Percentiles rank a stretch among this genome's conserved stretches.
Evolutionary conservation across 495 filamentous ascomycete genomes (phyloP).

Genomic region (Talaromyces nanjingensis): DNA sequence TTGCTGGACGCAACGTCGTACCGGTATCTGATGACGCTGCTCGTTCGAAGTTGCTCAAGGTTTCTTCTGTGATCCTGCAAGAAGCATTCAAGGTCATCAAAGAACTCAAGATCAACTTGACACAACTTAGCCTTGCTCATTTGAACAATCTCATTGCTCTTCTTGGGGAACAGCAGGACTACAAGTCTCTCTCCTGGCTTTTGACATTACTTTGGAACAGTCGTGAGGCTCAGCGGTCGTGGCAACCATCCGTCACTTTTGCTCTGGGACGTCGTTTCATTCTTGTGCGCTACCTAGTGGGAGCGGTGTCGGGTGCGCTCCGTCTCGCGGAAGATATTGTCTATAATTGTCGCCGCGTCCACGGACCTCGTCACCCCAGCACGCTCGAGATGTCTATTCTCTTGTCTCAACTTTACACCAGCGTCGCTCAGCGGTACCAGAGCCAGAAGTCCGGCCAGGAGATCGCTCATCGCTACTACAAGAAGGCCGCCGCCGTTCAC

Average conservation of each 20-base stretch:
- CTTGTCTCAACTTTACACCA: constrained; percentile 32
- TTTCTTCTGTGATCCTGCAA: constrained; percentile 18
- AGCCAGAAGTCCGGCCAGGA: constrained; percentile 23
- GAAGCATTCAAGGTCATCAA: constrained; percentile 19
- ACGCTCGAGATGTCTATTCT: constrained; percentile 33
- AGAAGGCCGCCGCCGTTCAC: constrained; percentile 30
- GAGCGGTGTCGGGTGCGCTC: constrained; percentile 22
- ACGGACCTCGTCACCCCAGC: constrained; percentile 26
- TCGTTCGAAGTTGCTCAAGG: constrained; percentile 17
- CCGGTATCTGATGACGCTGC: constrained; percentile 13
- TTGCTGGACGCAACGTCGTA: constrained; percentile 18
- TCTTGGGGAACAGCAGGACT: constrained; percentile 31
- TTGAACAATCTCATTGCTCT: constrained; percentile 29
- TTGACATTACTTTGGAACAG: constrained; percentile 27
- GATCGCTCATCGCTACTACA: constrained; percentile 33
- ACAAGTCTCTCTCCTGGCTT: constrained; percentile 30
- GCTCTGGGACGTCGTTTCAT: constrained; percentile 31
- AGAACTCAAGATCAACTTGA: constrained; percentile 23
- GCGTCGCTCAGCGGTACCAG: constrained; percentile 28
- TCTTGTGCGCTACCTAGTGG: constrained; percentile 29
- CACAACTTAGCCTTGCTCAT: constrained; percentile 22
- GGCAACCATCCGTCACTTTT: constrained; percentile 21
- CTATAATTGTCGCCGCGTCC: constrained; percentile 35
- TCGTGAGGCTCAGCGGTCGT: constrained; percentile 21
- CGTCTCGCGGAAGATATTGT: constrained; percentile 36